Conservation (phyloP, 495 filamentous ascomycete genomes). For the Trichoderma orchidacearum region DNA sequence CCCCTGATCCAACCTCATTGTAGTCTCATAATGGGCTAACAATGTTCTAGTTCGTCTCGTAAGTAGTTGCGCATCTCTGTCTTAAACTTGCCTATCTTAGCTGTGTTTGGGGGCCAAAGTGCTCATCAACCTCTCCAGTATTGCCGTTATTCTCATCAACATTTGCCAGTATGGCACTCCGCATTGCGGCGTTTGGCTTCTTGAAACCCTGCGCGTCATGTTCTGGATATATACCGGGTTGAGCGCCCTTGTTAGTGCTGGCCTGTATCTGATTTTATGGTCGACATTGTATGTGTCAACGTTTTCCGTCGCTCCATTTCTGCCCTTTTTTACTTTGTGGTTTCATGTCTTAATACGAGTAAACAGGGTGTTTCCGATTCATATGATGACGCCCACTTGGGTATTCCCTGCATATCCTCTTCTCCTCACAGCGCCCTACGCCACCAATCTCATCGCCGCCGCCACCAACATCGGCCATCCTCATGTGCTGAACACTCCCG, state of each 20-base stretch:
- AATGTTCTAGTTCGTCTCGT: constrained; percentile 28
- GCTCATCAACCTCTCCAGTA: constrained; percentile 13
- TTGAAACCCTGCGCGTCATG: constrained; percentile 42
- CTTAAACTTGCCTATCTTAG: too few relatives aligned
- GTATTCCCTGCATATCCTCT: constrained; percentile 85
- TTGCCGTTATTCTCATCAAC: constrained; percentile 68
- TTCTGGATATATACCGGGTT: constrained; percentile 65
- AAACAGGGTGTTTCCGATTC: constrained; percentile 56
- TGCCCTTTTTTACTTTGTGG: not conserved
- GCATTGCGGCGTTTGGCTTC: constrained; percentile 54
- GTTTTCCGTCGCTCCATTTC: too few relatives aligned
- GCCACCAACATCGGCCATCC: constrained; percentile 16
- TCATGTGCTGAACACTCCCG: constrained; percentile 33
- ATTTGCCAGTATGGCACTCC: constrained; percentile 65
- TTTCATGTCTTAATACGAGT: constrained; percentile 3
- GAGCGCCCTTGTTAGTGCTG: constrained; percentile 48
- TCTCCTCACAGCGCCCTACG: constrained; percentile 65
- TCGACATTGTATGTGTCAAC: constrained; percentile 35
- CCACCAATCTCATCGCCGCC: constrained; percentile 46
- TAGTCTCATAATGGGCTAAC: not conserved
- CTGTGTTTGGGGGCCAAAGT: too few relatives aligned
- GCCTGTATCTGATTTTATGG: constrained; percentile 63
- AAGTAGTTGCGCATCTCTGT: constrained; percentile 6
- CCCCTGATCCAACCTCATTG: constrained; percentile 9
- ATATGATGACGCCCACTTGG: constrained; percentile 84